Base-by-base conservation (phyloP, 352 stramenopile genomes). In the Peronospora farinosa region DNA sequence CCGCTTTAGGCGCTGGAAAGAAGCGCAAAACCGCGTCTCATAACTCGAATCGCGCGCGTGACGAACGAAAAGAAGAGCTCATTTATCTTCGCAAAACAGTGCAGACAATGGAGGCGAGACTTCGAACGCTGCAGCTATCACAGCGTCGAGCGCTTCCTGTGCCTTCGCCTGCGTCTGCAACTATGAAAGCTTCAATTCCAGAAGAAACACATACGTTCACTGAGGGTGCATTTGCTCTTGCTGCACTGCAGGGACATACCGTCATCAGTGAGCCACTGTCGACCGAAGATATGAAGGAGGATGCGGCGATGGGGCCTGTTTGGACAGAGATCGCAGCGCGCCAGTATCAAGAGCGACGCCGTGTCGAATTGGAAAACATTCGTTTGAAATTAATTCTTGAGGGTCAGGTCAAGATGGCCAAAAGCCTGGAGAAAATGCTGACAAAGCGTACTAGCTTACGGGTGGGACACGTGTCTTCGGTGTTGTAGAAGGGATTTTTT, bases 31-130 rank as follows among this genome's bases (percentile, higher is more conserved):
- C 68, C 5, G 46, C 68, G 1, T 65, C 59, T 3, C 66, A 79
- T 49, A 78, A 81, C 57, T 78, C 70, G 40, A 81, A 81, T 50
- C 66, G 67, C 16, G 71, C 71, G 31, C 71, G 71, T 42, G 71
- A 81, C 45, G 64, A 78, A 57, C 71, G 68, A 40, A 82, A 83
- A 48, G 71, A 86, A 32, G 75, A 86, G 57, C 67, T 86, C 28
- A 74, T 84, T 30, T 84, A 84, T 54, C 50, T 86, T 37, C 72
- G 72, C 56, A 69, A 78, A 46, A 78, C 58, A 28, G 70, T 84
- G 36, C 48, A 66, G 32, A 76, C 74, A 38, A 74, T 81, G 71
- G 62, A 81, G 52, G 51, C 57, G 17, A 55, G 56, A 44, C 28
- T 74, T 46, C 53, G 53, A 41, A 73, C 61, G 7, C 51, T 78